Evolutionary conservation across 768 basidiomycete genomes (phyloP), one percentile per base, ranked within the genome.

Genomic region (Lyophyllum atratum): DNA sequence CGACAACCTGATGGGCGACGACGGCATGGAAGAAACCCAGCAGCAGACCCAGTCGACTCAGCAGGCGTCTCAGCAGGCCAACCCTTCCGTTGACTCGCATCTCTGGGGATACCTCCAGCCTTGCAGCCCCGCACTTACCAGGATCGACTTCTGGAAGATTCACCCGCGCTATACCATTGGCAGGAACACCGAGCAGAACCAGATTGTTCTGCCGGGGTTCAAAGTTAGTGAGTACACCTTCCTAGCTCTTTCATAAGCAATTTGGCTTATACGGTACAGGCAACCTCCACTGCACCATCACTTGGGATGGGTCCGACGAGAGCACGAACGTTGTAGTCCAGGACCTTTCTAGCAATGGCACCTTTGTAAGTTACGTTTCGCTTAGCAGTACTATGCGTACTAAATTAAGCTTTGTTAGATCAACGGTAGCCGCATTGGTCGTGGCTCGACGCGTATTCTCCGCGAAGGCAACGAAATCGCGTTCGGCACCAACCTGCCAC

Each of bases 391-490:
- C n/a, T 19, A n/a, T 29, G 42, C 19, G 28, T 33, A 28, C 25
- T 31, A 24, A 25, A 25, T n/a, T 33, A 21, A 31, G 33, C 31
- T 47, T 54, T 52, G 43, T 9, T 61, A 92, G 90, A 84, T 92
- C 64, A 91, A 90, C 63, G 83, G 84, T 28, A 70, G 70, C 39
- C 84, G 83, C 69, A 79, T 95, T 53, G 85, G 83, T 34, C 85
- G 80, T 63, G 77, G 76, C 39, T 71, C 76, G 10, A 76, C 79
- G 52, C 74, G 80, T 34, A 74, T 91, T 43, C 73, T 95, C 48
- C 80, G 78, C 12, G 85, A 92, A 58, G 94, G 95, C 7, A 91
- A 92, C 67, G 93, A 95, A 71, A 82, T 98, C 63, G 87, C 90
- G 8, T 90, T 98, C 62, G 95, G 95, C 8, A 83, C 83, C 12